Percentiles rank a stretch among this genome's conserved stretches.
These are phyloP conservation scores for Fusarium sp. DNA, from an alignment of 2,329 filamentous ascomycete species.

Conservation along the genomic window DNA sequence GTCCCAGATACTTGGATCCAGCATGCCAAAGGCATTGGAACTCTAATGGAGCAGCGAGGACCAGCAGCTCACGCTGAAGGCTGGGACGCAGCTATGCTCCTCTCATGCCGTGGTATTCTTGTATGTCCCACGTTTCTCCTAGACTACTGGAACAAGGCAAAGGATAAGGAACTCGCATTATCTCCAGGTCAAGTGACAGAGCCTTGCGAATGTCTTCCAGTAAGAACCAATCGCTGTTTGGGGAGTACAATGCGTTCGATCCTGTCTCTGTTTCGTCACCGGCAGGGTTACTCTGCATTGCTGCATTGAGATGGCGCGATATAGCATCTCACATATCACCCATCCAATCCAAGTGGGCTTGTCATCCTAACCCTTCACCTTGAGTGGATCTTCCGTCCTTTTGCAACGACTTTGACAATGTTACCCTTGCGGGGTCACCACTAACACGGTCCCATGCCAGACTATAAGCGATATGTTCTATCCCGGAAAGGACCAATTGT, in stretches of 20 bases:
- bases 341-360: slow-evolving; percentile 38
- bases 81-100: slow-evolving; percentile 52
- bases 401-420: slow-evolving; percentile 33
- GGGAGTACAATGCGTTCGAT: slow-evolving; percentile 4
- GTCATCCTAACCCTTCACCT: slow-evolving; percentile 20
- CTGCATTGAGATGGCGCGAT: slow-evolving; percentile 42
- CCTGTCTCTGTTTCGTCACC: slow-evolving; percentile 28
- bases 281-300: slow-evolving; percentile 38
- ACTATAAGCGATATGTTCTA: slow-evolving; percentile 54
- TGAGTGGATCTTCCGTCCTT: slow-evolving; percentile 36
- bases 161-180: slow-evolving; percentile 20
- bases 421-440: slow-evolving; percentile 34
- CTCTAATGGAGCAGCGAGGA: slow-evolving; percentile 54
- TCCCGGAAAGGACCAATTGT: slow-evolving; percentile 48
- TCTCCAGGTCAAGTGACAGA: slow-evolving; percentile 29
- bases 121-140: slow-evolving; percentile 42
- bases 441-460: slow-evolving; percentile 43
- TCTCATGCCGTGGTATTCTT: slow-evolving; percentile 52
- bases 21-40: slow-evolving; percentile 52
- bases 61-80: slow-evolving; percentile 47
- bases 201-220: background rate
- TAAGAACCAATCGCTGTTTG: slow-evolving; percentile 5
- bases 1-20: slow-evolving; percentile 52
- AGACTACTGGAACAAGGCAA: background rate
- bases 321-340: slow-evolving; percentile 43